Evolutionary conservation across 2,329 filamentous ascomycete species (phyloP), one percentile per base, ranked within the genome.

Genomic region (Salinomyces thailandicus): DNA sequence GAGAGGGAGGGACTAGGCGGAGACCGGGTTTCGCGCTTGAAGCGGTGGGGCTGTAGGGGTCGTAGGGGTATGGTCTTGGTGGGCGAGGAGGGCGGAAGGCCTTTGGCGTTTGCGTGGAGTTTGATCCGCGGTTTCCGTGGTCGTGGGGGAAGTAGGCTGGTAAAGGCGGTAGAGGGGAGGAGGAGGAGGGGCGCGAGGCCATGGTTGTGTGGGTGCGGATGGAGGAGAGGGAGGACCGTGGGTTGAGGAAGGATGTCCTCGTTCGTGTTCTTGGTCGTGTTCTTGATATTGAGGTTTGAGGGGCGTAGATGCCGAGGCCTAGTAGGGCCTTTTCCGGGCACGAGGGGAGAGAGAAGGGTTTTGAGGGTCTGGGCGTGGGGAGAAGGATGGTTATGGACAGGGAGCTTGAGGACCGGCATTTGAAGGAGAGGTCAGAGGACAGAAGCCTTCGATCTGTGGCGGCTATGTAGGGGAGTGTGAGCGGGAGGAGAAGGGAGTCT

Each of bases 341-440:
- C 6, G 39, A 38, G 7, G 44, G 35, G 9, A 43, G 34, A 4
- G 47, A 39, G 18, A 38, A 26, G 13, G 24, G 19, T 9, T 18
- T 40, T 18, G 45, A 46, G 16, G 19, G 19, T 33, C 22, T 39
- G 17, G 29, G 32, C 16, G 35, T 37, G 16, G 37, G 29, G 1
- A 38, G 22, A 8, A 46, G 33, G 3, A 44, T 48, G 18, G 41
- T 36, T 4, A 44, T 42, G 3, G 48, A 45, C 2, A 54, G 42
- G 0, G 51, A 50, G 3, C 43, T 42, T 2, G 52, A 50, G 7
- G 53, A 52, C 18, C 51, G 46, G 42, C 53, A 54, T 36, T 54
- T 51, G 43, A 54, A 53, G 3, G 53, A 53, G 47, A 53, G 50
- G n/a, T 53, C 47, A 7, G 50, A 54, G 36, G 35, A 44, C 32